Percentiles rank a stretch among this genome's conserved stretches.
These are phyloP conservation scores for Euptelea pleiosperma DNA, from an alignment of 164 flowering plant genomes.

Conservation along the genomic window DNA sequence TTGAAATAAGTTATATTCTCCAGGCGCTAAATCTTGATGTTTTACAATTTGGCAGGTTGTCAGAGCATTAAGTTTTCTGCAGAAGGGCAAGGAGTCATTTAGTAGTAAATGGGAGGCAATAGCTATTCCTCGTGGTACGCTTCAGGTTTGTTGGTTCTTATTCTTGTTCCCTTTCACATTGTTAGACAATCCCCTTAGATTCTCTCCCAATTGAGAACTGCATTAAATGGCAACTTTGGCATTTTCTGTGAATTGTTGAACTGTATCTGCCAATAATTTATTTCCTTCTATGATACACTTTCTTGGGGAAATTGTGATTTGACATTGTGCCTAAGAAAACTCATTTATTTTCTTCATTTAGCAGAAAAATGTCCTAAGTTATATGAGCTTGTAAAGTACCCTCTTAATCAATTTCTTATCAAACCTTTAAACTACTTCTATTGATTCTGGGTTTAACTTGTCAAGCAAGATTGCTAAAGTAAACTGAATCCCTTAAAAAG, in stretches of 20 bases:
- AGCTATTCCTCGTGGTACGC: slow-evolving; percentile 92
- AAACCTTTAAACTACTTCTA: too few relatives aligned
- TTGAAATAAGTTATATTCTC: neutral
- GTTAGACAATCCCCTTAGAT: neutral
- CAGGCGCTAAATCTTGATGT: neutral
- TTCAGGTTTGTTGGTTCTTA: slow-evolving; percentile 75
- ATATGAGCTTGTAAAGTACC: neutral
- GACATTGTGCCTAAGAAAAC: neutral
- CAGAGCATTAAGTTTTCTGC: slow-evolving; percentile 69
- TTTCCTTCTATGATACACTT: neutral
- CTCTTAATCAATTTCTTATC: neutral
- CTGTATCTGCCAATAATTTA: neutral
- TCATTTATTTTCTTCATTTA: neutral
- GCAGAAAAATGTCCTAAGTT: neutral
- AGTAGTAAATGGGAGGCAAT: slow-evolving; percentile 61
- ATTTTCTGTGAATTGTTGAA: neutral
- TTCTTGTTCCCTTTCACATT: slow-evolving; percentile 6
- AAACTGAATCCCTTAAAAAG: too few relatives aligned
- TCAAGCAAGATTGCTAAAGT: too few relatives aligned
- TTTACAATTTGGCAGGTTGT: slow-evolving; percentile 61
- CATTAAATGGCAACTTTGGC: neutral
- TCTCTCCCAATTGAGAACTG: too few relatives aligned
- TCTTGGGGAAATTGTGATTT: too few relatives aligned
- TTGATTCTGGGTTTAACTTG: too few relatives aligned
- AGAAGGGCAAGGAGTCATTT: slow-evolving; percentile 50